These are phyloP conservation scores for Lipomyces orientalis DNA, from an alignment of 805 yeast genomes.

Conservation along the genomic window DNA sequence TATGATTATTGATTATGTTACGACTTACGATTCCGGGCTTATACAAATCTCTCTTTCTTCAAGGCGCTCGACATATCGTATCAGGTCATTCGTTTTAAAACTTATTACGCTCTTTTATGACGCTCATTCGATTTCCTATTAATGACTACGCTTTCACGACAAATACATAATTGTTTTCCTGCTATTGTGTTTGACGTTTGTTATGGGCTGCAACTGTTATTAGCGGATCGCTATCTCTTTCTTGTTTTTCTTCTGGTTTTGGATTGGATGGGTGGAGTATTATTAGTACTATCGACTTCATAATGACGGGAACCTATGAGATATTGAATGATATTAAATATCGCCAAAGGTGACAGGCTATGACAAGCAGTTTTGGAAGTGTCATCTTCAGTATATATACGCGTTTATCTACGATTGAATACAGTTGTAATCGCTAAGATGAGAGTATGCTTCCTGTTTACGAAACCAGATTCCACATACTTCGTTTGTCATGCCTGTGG, in stretches of 20 bases:
- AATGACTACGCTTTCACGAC: neutral
- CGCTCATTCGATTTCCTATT: neutral
- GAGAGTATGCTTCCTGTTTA: neutral
- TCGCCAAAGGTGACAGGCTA: neutral
- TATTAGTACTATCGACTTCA: neutral
- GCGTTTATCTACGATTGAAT: neutral
- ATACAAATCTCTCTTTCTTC: neutral
- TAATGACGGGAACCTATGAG: neutral
- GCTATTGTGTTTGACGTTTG: neutral
- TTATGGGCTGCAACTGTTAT: neutral
- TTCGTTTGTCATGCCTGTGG: too few relatives aligned
- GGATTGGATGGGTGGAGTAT: constrained; percentile 2
- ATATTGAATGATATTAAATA: neutral
- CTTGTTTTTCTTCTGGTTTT: neutral
- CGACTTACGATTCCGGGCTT: neutral
- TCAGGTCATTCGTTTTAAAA: neutral
- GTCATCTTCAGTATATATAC: neutral
- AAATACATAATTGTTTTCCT: neutral
- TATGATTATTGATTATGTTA: neutral
- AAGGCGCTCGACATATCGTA: neutral
- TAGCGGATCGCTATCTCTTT: neutral
- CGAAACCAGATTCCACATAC: neutral
- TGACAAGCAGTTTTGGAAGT: neutral
- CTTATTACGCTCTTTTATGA: neutral
- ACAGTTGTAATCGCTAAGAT: neutral